Percentiles rank a stretch among this genome's conserved stretches.
These are phyloP conservation scores for Guyanaporus albipodus DNA, from an alignment of 768 basidiomycete species.

Conservation along the genomic window DNA sequence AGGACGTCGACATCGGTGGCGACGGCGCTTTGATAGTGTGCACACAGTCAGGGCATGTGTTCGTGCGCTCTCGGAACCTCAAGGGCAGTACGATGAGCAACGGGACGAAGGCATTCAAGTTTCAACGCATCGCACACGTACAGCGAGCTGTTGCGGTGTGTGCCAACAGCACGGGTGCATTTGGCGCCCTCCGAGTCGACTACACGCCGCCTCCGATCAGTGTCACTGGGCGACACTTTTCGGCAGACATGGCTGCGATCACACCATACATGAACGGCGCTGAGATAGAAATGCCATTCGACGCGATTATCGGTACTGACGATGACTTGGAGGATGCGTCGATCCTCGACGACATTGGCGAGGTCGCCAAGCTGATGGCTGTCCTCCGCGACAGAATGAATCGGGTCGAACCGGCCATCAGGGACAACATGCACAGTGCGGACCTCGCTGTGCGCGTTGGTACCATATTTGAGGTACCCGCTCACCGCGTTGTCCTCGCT, in stretches of 20 bases:
- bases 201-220: conserved; percentile 54
- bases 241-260: conserved; percentile 61
- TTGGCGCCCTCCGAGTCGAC: conserved; percentile 79
- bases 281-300: not conserved
- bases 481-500: conserved; percentile 63
- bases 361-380: conserved; percentile 24
- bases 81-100: conserved; percentile 22
- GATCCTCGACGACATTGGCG: conserved; percentile 35
- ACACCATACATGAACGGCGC: conserved; percentile 49
- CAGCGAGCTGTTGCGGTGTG: conserved; percentile 86
- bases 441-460: conserved; percentile 55
- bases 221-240: conserved; percentile 51
- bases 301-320: conserved; percentile 14
- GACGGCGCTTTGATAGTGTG: conserved; percentile 90
- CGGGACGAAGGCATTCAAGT: conserved; percentile 59
- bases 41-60: conserved; percentile 94
- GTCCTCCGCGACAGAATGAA: conserved; percentile 5
- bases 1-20: conserved; percentile 86
- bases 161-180: conserved; percentile 83
- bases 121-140: conserved; percentile 72
- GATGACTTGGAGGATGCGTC: conserved; percentile 40
- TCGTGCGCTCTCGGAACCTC: conserved; percentile 63
- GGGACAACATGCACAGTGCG: conserved; percentile 47
- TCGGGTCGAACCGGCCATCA: not conserved
- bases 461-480: conserved; percentile 47